Evolutionary conservation across 2,329 filamentous ascomycete genomes (phyloP), one percentile per base, ranked within the genome.

Genomic region (Colletotrichum spinosum): DNA sequence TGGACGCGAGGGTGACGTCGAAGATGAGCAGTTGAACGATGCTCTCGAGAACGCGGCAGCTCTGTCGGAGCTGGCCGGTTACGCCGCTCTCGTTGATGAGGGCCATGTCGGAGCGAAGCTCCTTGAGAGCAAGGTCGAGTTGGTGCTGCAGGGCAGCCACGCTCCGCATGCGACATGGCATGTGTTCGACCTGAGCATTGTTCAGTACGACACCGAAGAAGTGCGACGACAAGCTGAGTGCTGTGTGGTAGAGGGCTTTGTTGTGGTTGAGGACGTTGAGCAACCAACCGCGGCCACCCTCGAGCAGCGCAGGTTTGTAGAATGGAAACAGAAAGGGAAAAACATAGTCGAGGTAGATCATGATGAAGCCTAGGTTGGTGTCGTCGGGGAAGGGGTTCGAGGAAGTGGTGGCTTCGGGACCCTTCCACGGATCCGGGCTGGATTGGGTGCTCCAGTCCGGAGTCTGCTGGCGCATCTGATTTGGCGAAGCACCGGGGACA

Each of bases 261-360:
- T 87, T 88, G 65, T 80, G 83, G 60, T 85, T 80, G 9, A 90
- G 77, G 46, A 87, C 77, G 37, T 85, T 82, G 41, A 90, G 76
- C 35, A 90, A 78, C 88, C 88, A 90, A 34, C 84, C 82, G 53
- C 85, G 82, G 12, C 87, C 88, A n/a, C 86, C 84, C 60, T 85
- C 78, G 4, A 86, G 77, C 6, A 88, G 71, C 2, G 80, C 78
- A 1, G 88, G 88, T 3, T 81, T 81, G 73, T 90, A 90, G 72
- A 89, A 86, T 2, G 88, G 88, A 70, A 87, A 90, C 1, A 90
- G 75, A 68, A 88, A 86, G 2, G 88, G 87, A 67, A 90, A 84
- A 17, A 89, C 80, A 67, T 86, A 83, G 72, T 90, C 88, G 50
- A 90, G 78, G 71, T 89, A 90, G 61, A 86, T 81, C 82, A 87